Conservation (phyloP, 768 basidiomycete species). For the Rhizopogon rudus region DNA sequence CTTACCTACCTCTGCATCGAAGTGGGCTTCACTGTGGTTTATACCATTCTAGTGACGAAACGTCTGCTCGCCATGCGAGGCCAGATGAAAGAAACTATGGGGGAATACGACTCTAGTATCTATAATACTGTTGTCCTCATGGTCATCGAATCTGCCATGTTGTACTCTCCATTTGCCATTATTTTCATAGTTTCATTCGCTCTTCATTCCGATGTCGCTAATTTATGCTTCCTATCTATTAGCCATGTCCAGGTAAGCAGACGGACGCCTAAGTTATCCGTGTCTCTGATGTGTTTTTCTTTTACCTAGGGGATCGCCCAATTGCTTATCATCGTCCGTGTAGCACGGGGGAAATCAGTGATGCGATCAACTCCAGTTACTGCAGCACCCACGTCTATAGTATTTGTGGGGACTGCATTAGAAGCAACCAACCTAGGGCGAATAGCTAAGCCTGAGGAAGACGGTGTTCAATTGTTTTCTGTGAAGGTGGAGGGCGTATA, state of each 20-base stretch:
- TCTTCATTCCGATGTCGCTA: conserved; percentile 14
- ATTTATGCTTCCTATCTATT: conserved; percentile 28
- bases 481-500: not conserved
- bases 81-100: conserved; percentile 9
- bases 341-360: conserved; percentile 25
- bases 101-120: conserved; percentile 2
- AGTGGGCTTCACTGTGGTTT: conserved; percentile 25
- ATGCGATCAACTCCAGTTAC: not conserved
- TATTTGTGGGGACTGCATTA: not conserved
- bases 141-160: conserved; percentile 25
- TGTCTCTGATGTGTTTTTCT: not conserved
- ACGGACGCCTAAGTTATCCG: too few species aligned
- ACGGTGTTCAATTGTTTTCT: not conserved
- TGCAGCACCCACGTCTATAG: not conserved
- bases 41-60: conserved; percentile 25
- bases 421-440: not conserved
- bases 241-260: conserved; percentile 26
- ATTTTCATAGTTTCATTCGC: conserved; percentile 23
- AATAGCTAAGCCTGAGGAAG: not conserved
- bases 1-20: conserved; percentile 27
- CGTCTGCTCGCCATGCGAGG: conserved; percentile 22
- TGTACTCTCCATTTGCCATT: conserved; percentile 18
- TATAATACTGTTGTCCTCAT: conserved; percentile 25
- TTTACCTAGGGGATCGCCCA: conserved; percentile 28
- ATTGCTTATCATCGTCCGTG: conserved; percentile 31